Evolutionary conservation across 2,329 filamentous ascomycete genomes (phyloP).

Genomic region (Acarospora socialis): DNA sequence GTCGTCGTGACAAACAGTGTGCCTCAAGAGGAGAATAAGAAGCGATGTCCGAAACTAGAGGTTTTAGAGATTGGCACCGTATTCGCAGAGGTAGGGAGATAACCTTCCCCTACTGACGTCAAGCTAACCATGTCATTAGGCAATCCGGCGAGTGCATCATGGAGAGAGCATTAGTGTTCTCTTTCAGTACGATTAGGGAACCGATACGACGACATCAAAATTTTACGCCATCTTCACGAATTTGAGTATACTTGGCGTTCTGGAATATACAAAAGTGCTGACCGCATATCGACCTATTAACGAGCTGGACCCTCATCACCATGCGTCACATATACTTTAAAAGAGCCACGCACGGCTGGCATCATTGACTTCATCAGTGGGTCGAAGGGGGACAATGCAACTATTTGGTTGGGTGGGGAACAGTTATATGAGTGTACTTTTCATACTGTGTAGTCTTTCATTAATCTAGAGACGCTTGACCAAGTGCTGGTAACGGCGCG

Average conservation of each 20-base stretch:
- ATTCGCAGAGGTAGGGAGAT: slow-evolving; percentile 62
- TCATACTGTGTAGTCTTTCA: background rate
- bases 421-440: background rate
- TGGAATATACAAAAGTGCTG: too few relatives aligned
- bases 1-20: slow-evolving; percentile 93
- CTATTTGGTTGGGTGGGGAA: background rate
- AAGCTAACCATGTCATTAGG: slow-evolving; percentile 27
- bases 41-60: slow-evolving; percentile 72
- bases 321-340: background rate
- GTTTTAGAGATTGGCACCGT: slow-evolving; percentile 78
- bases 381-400: too few relatives aligned
- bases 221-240: background rate
- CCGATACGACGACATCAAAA: slow-evolving; percentile 9
- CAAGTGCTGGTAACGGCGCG: slow-evolving; percentile 17
- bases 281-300: too few relatives aligned
- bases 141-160: slow-evolving; percentile 90
- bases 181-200: slow-evolving; percentile 61
- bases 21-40: slow-evolving; percentile 68
- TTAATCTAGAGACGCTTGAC: slow-evolving; percentile 14
- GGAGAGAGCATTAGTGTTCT: slow-evolving; percentile 95
- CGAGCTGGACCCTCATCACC: background rate
- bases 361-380: too few relatives aligned
- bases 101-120: slow-evolving; percentile 1
- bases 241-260: slow-evolving; percentile 5
- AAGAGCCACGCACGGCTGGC: too few relatives aligned